Base-by-base conservation (phyloP, 805 yeast genomes). In the Wickerhamomyces bisporus region DNA sequence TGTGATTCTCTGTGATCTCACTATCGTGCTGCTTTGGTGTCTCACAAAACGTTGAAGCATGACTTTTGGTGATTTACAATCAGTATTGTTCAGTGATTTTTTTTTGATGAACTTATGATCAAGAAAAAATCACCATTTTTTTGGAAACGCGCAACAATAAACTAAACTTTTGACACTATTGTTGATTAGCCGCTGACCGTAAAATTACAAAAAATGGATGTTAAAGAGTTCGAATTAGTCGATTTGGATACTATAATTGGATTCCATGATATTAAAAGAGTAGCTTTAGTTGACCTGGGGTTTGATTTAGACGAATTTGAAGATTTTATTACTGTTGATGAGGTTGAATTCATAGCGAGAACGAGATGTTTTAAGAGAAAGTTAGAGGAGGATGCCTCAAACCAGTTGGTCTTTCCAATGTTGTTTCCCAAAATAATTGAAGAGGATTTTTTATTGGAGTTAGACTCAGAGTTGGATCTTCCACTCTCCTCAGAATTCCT, bases 221-320 rank as follows among this genome's bases (percentile, higher is more conserved):
- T 12, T 13, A 25, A 37, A 13, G 29, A 21, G 31, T 34, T 36
- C 9, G 35, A 27, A 18, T 9, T 48, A 3, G 29, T 43, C 1
- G 50, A 41, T 17, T 26, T 50, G 4, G 27, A 38, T 10, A 31
- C 32, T 5, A 44, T 37, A 1, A 26, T 48, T 5, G 11, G 19
- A 13, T 21, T 23, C 15, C 41, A 36, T 11, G 38, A 30, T 1
- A 35, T 47, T n/a, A 38, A 24, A 4, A 25, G 23, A 4, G 13
- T 25, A 5, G 30, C 27, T 5, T 29, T 43, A 25, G 24, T 14
- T 5, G 27, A 48, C 15, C 24, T 30, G 26, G 46, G 48, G n/a
- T 16, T 44, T 13, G 24, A 40, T 13, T 26, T 30, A 30, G 36
- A 20, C 3, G 42, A 36, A 10, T 34, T 44, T 26, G 25, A 20